Evolutionary conservation across 2,329 filamentous ascomycete species (phyloP).

Genomic region (Diaporthe velutina): DNA sequence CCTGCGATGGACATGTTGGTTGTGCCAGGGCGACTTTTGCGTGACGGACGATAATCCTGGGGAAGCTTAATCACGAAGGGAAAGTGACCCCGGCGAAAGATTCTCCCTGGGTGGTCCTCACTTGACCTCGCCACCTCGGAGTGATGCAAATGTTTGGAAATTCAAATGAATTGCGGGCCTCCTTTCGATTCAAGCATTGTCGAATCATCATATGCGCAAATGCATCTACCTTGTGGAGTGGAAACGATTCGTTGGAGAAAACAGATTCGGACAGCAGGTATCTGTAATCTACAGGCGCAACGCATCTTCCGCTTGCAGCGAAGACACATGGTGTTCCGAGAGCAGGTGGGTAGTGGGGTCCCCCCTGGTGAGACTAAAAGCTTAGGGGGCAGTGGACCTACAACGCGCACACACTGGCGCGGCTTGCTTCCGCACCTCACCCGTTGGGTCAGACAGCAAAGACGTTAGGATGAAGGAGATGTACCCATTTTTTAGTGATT

Average conservation of each 20-base stretch:
- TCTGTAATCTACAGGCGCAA: background rate
- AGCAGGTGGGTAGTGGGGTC: constrained; percentile 9
- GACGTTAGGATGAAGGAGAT: background rate
- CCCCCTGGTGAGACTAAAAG: background rate
- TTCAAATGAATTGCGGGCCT: background rate
- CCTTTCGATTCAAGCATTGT: background rate
- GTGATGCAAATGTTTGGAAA: background rate
- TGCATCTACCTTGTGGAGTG: background rate
- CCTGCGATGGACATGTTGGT: constrained; percentile 7
- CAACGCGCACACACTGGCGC: background rate
- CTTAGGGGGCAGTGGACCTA: constrained; percentile 16
- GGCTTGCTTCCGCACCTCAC: too few relatives aligned
- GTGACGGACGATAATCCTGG: background rate
- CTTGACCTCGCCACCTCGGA: background rate
- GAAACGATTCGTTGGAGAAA: background rate
- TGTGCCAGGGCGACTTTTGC: background rate
- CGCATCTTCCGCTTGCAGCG: constrained; percentile 18
- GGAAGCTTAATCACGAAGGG: background rate
- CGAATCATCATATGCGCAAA: background rate
- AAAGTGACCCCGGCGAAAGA: background rate
- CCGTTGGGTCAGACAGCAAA: background rate
- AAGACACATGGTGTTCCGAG: background rate
- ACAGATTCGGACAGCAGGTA: background rate
- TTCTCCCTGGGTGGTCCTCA: background rate
- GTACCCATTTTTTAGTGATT: too few relatives aligned